Base-by-base conservation (phyloP, 495 filamentous ascomycete genomes). In the Talaromyces proteolyticus region DNA sequence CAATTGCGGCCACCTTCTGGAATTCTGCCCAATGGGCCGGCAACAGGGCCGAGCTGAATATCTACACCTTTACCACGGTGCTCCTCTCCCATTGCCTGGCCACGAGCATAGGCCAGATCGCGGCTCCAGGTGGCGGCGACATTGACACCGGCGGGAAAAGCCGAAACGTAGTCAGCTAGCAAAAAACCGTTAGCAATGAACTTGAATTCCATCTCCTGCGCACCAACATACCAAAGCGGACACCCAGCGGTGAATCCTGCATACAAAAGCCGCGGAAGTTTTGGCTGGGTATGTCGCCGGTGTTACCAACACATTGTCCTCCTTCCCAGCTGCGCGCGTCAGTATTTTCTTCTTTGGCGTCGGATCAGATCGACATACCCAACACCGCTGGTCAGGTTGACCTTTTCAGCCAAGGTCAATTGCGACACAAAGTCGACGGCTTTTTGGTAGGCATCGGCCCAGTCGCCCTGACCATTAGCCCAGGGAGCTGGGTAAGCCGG, bases 1-100 rank as follows among this genome's bases (percentile, higher is more conserved):
- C 93, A 96, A 66, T 92, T 93, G 23, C 93, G 80, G n/a, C 93
- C 93, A 25, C 82, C 87, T 49, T 81, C 82, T 2, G 91, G 84
- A 20, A 72, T 62, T 42, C 87, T 80, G 19, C 89, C 89, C 26
- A 94, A 67, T 1, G 93, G 91, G 1, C 93, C 93, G 36, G 91
- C 88, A 14, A 93, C 92, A 6, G 93, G 93, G 1, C 92, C 93
- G 18, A 98, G 72, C 57, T 89, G 79, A 20, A 95, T 80, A 54
- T 94, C 89, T 49, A 94, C 77, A 47, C 89, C 90, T 65, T 95
- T 95, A 29, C 75, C 86, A 47, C 78, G 80, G 54, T 89, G 85
- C 57, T 95, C 90, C 43, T 77, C 62, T 21, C 88, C 90, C 80
- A 95, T 89, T 14, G 86, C 88, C 55, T 80, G 66, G 36, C 90